Evolutionary conservation across 495 filamentous ascomycete species (phyloP).

Genomic region (Thermothielavioides terrestris): DNA sequence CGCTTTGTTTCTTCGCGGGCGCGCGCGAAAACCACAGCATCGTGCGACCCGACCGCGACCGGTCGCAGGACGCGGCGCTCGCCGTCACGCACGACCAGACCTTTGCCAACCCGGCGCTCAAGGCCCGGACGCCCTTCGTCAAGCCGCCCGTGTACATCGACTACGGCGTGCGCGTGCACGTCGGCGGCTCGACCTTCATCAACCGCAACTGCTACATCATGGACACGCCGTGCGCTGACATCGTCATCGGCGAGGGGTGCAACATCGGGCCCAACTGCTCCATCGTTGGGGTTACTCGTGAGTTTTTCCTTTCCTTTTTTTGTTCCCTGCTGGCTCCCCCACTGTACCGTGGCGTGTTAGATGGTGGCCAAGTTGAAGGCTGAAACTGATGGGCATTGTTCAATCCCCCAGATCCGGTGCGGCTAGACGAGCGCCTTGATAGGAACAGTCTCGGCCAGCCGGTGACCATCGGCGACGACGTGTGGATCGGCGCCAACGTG

Average conservation of each 20-base stretch:
- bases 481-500: conserved; percentile 53
- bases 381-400: too few relatives aligned
- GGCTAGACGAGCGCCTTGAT: conserved; percentile 19
- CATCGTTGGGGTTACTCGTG: conserved; percentile 22
- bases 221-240: conserved; percentile 31
- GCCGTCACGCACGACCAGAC: conserved; percentile 29
- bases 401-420: conserved; percentile 14
- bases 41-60: conserved; percentile 24
- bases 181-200: conserved; percentile 29
- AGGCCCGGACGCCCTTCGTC: conserved; percentile 27
- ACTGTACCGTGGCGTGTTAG: too few relatives aligned
- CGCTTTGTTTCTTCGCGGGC: too few relatives aligned
- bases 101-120: conserved; percentile 22
- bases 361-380: not conserved
- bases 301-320: not conserved
- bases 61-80: conserved; percentile 11
- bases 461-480: conserved; percentile 26
- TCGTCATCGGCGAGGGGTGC: conserved; percentile 27
- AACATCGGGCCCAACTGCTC: conserved; percentile 29
- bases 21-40: too few relatives aligned
- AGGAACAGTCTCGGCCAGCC: conserved; percentile 26
- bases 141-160: conserved; percentile 30
- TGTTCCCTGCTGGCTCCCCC: not conserved
- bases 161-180: conserved; percentile 27
- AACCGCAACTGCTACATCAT: conserved; percentile 30